Conservation (phyloP, 1,284 basidiomycete genomes). For the Leccinum subatratum region DNA sequence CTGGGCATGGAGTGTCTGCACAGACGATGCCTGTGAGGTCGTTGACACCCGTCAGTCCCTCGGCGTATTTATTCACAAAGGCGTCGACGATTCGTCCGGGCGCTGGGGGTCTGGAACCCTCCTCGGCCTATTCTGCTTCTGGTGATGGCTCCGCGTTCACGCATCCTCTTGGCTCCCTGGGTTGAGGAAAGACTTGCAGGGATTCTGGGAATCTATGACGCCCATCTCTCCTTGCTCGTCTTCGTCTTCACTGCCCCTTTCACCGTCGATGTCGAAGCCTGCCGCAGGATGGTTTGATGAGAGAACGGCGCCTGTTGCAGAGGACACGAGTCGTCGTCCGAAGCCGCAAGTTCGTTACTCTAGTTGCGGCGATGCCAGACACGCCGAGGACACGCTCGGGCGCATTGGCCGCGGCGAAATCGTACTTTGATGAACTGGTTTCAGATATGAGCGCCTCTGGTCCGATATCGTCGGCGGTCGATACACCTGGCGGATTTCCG, state of each 20-base stretch:
- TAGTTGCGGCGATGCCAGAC: constrained; percentile 25
- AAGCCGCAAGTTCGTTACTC: constrained; percentile 2
- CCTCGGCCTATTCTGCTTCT: not conserved
- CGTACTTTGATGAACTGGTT: constrained; percentile 13
- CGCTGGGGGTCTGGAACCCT: not conserved
- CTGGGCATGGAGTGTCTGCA: constrained; percentile 9
- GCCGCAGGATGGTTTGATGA: constrained; percentile 9
- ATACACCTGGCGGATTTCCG: constrained; percentile 13
- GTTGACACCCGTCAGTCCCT: constrained; percentile 7
- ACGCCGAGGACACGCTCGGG: constrained; percentile 3
- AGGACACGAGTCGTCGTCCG: constrained; percentile 3
- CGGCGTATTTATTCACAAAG: constrained; percentile 3
- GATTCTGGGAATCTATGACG: constrained; percentile 28
- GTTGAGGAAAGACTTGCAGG: constrained; percentile 26
- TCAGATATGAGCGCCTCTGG: constrained; percentile 16
- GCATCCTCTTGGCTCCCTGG: constrained; percentile 14
- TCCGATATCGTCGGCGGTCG: constrained; percentile 10
- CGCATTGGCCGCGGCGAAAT: constrained; percentile 5
- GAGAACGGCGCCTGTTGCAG: not conserved
- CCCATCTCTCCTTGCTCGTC: constrained; percentile 24
- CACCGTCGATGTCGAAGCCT: constrained; percentile 10
- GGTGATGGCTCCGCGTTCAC: constrained; percentile 7
- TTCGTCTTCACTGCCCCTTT: constrained; percentile 21
- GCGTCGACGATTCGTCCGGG: not conserved
- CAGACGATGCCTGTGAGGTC: constrained; percentile 13